Base-by-base conservation (phyloP, 2,329 filamentous ascomycete genomes). In the Aureobasidium sp. region DNA sequence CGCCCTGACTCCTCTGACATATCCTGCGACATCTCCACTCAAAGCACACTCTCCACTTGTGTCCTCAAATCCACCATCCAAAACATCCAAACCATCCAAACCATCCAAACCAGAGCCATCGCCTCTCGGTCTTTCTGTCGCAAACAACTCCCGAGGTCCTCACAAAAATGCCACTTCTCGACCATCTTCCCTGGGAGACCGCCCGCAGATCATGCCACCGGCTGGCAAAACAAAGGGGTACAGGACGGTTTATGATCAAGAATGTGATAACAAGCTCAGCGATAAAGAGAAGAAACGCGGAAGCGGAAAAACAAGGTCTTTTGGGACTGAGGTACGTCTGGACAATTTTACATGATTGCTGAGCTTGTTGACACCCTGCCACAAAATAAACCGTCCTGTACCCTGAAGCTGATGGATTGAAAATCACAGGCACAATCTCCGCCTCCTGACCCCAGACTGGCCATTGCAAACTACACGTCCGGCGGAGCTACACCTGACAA, bases 381-480 rank as follows among this genome's bases (percentile, higher is more conserved):
- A 61, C 62, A 64, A 68, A 63, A 54, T 67, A 73, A 68, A 70
- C 68, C 69, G 69, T 69, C 72, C 72, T 72, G 70, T 72, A 74
- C 72, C 70, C 72, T 70, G 72, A 72, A 66, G 70, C 72, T 74
- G 70, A 74, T 69, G 70, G 66, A 64, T 68, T n/a, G 74, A 72
- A 21, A 73, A 36, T 13, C 16, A 82, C 89, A 85, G 85, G 89
- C 82, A 72, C 73, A 73, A 42, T 87, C 92, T 85, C 87, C 91
- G 78, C 83, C 84, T 79, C 78, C 84, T 67, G 94, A 99, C 75
- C 94, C 94, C 66, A 89, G 94, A 69, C 80, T 96, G 64, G 84
- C 78, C 45, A 84, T 87, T 70, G 75, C 78, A 63, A 84, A 84
- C 68, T 88, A 88, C 70, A 81, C 78, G 65, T 73, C 74, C 60